A percentile compares a stretch with the other conserved stretches of the same genome.
Conservation (phyloP, 2,329 filamentous ascomycete genomes). For the Conoideocrella luteorostrata region DNA sequence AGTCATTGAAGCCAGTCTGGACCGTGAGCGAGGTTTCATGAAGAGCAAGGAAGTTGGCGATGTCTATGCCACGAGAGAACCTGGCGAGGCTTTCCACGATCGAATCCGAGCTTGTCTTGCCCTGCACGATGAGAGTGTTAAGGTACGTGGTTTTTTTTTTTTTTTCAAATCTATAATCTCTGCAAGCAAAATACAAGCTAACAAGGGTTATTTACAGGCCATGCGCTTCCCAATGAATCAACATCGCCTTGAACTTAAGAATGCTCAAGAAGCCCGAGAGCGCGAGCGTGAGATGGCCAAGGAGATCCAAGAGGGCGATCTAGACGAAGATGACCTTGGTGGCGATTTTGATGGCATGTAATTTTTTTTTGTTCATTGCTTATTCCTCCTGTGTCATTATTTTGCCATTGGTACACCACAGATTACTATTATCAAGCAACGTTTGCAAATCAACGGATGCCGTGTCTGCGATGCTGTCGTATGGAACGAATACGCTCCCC, state of each 20-base stretch:
- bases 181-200: too few relatives aligned
- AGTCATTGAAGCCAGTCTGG: slow-evolving; percentile 90
- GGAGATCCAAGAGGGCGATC: slow-evolving; percentile 95
- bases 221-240: slow-evolving; percentile 99
- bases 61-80: slow-evolving; percentile 92
- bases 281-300: slow-evolving; percentile 95
- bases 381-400: slow-evolving; percentile 11
- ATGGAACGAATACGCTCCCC: background rate
- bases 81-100: slow-evolving; percentile 95
- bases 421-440: background rate
- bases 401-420: slow-evolving; percentile 6
- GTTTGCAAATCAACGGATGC: background rate
- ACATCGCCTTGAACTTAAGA: slow-evolving; percentile 93
- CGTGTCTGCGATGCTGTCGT: background rate
- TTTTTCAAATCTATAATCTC: background rate
- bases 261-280: slow-evolving; percentile 95
- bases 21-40: slow-evolving; percentile 95
- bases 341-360: slow-evolving; percentile 96
- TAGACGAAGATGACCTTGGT: slow-evolving; percentile 92
- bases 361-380: slow-evolving; percentile 22
- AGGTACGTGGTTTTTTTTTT: slow-evolving; percentile 51
- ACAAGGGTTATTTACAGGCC: slow-evolving; percentile 46
- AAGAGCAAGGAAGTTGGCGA: slow-evolving; percentile 96
- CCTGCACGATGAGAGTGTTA: slow-evolving; percentile 95
- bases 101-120: slow-evolving; percentile 87